Evolutionary conservation across 345 rosid genomes (phyloP).

Genomic region (Citrus australasica): DNA sequence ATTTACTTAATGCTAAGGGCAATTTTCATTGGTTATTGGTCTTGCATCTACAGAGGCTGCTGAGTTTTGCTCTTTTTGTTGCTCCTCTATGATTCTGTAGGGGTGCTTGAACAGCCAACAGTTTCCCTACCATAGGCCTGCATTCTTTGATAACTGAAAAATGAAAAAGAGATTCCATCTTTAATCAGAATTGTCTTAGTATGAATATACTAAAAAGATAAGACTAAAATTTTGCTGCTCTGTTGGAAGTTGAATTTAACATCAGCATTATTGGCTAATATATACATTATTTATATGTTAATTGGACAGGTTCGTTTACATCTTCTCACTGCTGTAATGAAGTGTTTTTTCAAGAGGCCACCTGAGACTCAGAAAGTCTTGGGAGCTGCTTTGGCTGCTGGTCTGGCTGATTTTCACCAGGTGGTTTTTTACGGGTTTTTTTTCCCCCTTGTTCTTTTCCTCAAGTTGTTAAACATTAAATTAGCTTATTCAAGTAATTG

Average conservation of each 20-base stretch:
- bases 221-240: background rate
- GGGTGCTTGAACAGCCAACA: background rate
- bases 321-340: conserved; percentile 93
- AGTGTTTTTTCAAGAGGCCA: conserved; percentile 93
- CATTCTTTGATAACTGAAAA: background rate
- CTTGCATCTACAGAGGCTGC: background rate
- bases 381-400: conserved; percentile 84
- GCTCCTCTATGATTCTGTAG: background rate
- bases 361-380: conserved; percentile 94
- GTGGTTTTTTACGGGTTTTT: conserved; percentile 25
- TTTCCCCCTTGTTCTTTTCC: background rate
- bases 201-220: background rate
- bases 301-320: conserved; percentile 84
- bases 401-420: conserved; percentile 89
- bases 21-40: background rate
- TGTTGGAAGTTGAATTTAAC: conserved; percentile 9
- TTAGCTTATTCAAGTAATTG: background rate
- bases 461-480: background rate
- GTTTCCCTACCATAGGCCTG: background rate
- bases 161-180: background rate
- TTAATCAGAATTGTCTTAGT: background rate
- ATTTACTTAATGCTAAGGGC: background rate
- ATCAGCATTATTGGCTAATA: conserved; percentile 12
- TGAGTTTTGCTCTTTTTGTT: background rate
- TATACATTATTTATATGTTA: conserved; percentile 6